These are phyloP conservation scores for Sordariomycetes sp. DNA, from an alignment of 2,329 filamentous ascomycete species.

Conservation along the genomic window DNA sequence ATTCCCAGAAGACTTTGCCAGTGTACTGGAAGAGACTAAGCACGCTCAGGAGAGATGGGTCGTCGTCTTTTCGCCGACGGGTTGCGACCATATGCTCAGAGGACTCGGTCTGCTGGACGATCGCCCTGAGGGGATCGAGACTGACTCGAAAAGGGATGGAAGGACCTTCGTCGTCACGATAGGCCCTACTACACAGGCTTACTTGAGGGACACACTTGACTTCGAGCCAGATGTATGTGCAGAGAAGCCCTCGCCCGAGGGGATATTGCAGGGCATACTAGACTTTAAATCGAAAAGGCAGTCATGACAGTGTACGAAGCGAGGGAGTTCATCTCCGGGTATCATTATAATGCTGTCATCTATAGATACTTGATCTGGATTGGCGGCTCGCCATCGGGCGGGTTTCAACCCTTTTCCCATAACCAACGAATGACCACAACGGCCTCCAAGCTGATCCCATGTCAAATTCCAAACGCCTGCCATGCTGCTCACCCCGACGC, in stretches of 20 bases:
- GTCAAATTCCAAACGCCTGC: too few species aligned
- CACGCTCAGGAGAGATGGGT: constrained; percentile 50
- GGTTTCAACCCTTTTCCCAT: too few species aligned
- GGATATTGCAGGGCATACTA: constrained; percentile 60
- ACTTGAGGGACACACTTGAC: constrained; percentile 55
- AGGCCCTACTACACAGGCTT: constrained; percentile 81
- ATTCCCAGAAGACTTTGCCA: constrained; percentile 60
- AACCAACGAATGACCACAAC: too few species aligned
- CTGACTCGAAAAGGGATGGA: constrained; percentile 25
- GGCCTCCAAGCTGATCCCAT: too few species aligned
- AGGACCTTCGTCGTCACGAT: constrained; percentile 72
- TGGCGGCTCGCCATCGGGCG: too few species aligned
- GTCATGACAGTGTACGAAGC: too few species aligned
- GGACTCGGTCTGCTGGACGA: constrained; percentile 42
- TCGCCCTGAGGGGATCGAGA: constrained; percentile 28
- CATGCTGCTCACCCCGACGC: too few species aligned
- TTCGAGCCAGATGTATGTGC: constrained; percentile 75
- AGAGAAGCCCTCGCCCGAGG: constrained; percentile 71
- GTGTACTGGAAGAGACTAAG: constrained; percentile 35
- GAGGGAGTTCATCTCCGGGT: constrained; percentile 12
- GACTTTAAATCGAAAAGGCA: too few species aligned
- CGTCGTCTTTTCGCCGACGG: constrained; percentile 63
- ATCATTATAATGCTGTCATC: constrained; percentile 9
- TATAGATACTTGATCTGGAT: constrained; percentile 1
- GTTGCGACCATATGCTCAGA: constrained; percentile 51